Percentiles rank a stretch among this genome's conserved stretches.
Evolutionary conservation across 768 basidiomycete species (phyloP).

Genomic region (Coprinopsis marcescibilis): DNA sequence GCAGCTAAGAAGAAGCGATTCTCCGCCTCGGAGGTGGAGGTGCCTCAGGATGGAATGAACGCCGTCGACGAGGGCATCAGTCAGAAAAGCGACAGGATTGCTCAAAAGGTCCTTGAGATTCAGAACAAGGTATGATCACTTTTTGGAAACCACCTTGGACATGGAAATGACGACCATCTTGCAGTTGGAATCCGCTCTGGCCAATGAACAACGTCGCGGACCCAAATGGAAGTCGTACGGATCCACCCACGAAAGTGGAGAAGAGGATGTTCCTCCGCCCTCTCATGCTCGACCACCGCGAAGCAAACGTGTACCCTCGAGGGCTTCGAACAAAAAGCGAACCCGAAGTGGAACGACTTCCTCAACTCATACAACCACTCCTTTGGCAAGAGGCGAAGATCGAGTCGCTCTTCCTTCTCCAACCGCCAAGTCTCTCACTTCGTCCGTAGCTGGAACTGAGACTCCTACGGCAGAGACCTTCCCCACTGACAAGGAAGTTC

Average conservation of each 20-base stretch:
- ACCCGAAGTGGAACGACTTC: slow-evolving; percentile 60
- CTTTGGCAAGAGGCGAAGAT: slow-evolving; percentile 17
- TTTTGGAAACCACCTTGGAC: slow-evolving; percentile 1
- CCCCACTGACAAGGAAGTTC: slow-evolving; percentile 25
- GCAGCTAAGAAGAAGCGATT: slow-evolving; percentile 68
- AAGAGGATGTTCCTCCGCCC: slow-evolving; percentile 40
- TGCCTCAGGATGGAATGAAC: slow-evolving; percentile 70
- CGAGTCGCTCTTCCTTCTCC: slow-evolving; percentile 12
- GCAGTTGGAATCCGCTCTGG: slow-evolving; percentile 72
- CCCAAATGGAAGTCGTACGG: slow-evolving; percentile 33
- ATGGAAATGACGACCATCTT: slow-evolving; percentile 6
- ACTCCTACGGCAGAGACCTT: slow-evolving; percentile 40
- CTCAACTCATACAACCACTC: slow-evolving; percentile 44
- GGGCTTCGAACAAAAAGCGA: slow-evolving; percentile 34
- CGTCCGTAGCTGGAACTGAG: slow-evolving; percentile 27
- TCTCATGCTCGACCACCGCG: slow-evolving; percentile 38
- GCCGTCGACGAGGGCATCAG: slow-evolving; percentile 87
- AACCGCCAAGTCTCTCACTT: slow-evolving; percentile 12
- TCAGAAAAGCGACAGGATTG: slow-evolving; percentile 80
- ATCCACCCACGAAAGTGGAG: slow-evolving; percentile 42
- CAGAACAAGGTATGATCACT: slow-evolving; percentile 74
- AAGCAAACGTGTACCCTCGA: slow-evolving; percentile 24
- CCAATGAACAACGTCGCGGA: slow-evolving; percentile 46
- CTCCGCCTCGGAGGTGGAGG: slow-evolving; percentile 62
- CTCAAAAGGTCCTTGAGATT: slow-evolving; percentile 82